A percentile compares a stretch with the other conserved stretches of the same genome.
Evolutionary conservation across 1,284 basidiomycete species (phyloP).

Genomic region (Ustilago crameri): DNA sequence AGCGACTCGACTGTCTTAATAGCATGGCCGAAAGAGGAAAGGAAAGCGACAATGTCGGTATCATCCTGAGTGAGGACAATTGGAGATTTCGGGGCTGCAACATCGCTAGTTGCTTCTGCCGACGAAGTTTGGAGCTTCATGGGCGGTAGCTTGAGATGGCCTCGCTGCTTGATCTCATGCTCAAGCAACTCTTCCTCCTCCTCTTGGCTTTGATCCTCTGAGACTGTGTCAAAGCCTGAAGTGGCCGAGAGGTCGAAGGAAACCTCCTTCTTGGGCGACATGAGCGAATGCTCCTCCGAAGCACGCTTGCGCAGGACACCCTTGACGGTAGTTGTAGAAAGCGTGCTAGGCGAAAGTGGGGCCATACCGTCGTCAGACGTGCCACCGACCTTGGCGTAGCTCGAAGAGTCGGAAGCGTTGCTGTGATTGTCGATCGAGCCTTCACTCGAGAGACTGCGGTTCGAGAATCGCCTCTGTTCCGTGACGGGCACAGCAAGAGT

Average conservation of each 20-base stretch:
- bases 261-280: constrained; percentile 38
- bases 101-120: not conserved
- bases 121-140: constrained; percentile 30
- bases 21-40: constrained; percentile 43
- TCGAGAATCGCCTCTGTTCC: constrained; percentile 27
- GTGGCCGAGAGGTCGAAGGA: constrained; percentile 32
- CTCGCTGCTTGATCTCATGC: constrained; percentile 42
- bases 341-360: constrained; percentile 8
- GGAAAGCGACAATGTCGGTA: constrained; percentile 41
- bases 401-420: constrained; percentile 37
- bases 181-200: constrained; percentile 35
- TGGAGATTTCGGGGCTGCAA: not conserved
- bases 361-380: constrained; percentile 27
- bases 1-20: constrained; percentile 36
- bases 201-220: constrained; percentile 13
- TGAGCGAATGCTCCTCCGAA: constrained; percentile 8
- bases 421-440: constrained; percentile 44
- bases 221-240: constrained; percentile 9
- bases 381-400: constrained; percentile 36
- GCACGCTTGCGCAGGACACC: constrained; percentile 38
- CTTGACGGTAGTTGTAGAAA: constrained; percentile 14
- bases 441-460: constrained; percentile 40
- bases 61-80: constrained; percentile 27
- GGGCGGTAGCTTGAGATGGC: constrained; percentile 28
- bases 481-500: constrained; percentile 16